A percentile compares a stretch with the other conserved stretches of the same genome.
phyloP scores from a whole-genome alignment of 225 moss, liverwort and hornwort genomes.

The Polytrichum commune region DNA sequence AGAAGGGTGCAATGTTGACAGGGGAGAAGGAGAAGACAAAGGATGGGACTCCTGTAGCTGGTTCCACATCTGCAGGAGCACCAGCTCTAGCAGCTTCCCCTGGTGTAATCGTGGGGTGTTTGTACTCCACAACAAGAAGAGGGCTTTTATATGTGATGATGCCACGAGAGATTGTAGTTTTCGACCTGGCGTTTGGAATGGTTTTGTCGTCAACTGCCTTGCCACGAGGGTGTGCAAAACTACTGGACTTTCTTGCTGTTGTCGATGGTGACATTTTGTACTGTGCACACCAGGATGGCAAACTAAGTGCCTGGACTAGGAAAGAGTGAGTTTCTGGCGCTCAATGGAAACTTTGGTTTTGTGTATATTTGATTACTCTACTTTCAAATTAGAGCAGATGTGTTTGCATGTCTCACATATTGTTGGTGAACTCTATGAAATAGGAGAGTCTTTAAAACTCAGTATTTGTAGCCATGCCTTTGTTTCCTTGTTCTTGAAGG shows the following conservation, averaged over 20 bases:
- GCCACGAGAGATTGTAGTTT: conserved; percentile 81
- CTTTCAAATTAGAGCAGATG: neutral
- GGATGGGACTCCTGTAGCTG: conserved; percentile 54
- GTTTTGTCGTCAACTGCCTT: conserved; percentile 73
- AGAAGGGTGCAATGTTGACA: conserved; percentile 51
- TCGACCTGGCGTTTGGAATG: conserved; percentile 91
- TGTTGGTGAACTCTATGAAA: too few relatives aligned
- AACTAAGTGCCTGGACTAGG: conserved; percentile 84
- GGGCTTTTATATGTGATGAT: conserved; percentile 80
- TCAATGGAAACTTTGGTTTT: neutral
- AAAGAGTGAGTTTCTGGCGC: conserved; percentile 61
- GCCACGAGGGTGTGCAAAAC: conserved; percentile 73
- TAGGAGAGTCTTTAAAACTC: too few relatives aligned
- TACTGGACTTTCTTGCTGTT: conserved; percentile 80
- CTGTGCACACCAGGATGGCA: conserved; percentile 97
- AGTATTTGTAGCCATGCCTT: too few relatives aligned
- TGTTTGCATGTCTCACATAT: too few relatives aligned
- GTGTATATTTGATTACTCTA: neutral
- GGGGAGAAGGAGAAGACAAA: conserved; percentile 65
- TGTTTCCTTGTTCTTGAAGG: too few relatives aligned
- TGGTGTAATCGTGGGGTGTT: conserved; percentile 65
- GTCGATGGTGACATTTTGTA: conserved; percentile 81
- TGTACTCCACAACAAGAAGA: conserved; percentile 75
- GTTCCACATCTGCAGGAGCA: conserved; percentile 66
- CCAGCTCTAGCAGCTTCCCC: conserved; percentile 80